Evolutionary conservation across 2,329 filamentous ascomycete genomes (phyloP).

Genomic region (Xenoacremonium recifei): DNA sequence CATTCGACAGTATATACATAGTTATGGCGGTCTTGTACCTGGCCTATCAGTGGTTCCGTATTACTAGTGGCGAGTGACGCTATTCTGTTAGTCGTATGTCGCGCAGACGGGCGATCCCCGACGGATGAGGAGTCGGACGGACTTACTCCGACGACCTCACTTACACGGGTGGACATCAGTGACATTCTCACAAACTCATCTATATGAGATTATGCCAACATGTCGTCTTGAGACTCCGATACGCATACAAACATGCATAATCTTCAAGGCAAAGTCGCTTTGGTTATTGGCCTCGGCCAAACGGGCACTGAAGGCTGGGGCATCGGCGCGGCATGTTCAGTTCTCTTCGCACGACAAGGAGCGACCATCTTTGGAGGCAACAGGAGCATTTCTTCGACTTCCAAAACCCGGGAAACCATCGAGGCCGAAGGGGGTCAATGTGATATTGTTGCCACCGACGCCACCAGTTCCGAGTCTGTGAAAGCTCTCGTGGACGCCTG

Average conservation of each 20-base stretch:
- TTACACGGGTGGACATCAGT: not conserved
- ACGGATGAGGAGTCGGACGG: slow-evolving; percentile 18
- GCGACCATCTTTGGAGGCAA: slow-evolving; percentile 52
- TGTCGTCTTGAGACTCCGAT: not conserved
- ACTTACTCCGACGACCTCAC: slow-evolving; percentile 1
- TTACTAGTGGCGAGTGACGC: slow-evolving; percentile 15
- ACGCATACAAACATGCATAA: slow-evolving; percentile 30
- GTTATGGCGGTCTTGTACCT: not conserved
- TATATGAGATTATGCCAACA: not conserved
- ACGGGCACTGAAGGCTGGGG: slow-evolving; percentile 46
- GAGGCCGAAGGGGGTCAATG: slow-evolving; percentile 31
- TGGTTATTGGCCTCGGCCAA: slow-evolving; percentile 47
- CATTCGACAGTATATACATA: not conserved
- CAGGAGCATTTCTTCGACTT: slow-evolving; percentile 38
- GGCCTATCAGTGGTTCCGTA: slow-evolving; percentile 22
- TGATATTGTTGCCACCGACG: slow-evolving; percentile 45
- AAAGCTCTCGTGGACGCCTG: slow-evolving; percentile 52
- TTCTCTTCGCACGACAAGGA: slow-evolving; percentile 45
- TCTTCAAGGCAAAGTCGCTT: slow-evolving; percentile 41
- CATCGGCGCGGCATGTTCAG: slow-evolving; percentile 50
- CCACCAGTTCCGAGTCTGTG: slow-evolving; percentile 51
- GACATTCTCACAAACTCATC: not conserved
- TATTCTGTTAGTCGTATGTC: slow-evolving; percentile 3
- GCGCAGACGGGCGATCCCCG: slow-evolving; percentile 16
- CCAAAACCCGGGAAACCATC: slow-evolving; percentile 39